Conservation (phyloP, 2,329 filamentous ascomycete species). For the Coniochaeta sp. region DNA sequence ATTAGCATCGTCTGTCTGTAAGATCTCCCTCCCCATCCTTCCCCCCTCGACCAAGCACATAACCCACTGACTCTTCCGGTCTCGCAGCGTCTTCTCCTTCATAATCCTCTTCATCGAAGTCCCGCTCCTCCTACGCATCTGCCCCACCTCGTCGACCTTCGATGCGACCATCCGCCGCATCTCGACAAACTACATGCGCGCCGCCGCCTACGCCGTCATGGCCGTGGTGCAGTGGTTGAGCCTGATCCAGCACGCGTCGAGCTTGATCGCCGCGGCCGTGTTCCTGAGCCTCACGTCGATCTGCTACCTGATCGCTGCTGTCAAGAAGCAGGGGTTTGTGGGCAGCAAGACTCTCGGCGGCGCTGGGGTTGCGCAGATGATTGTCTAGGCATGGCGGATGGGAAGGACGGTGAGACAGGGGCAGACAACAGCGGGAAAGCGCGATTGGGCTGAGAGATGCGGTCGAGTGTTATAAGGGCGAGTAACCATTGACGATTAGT, state of each 20-base stretch:
- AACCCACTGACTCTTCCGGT: not conserved
- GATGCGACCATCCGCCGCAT: conserved; percentile 85
- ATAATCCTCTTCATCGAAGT: conserved; percentile 83
- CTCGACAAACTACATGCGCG: conserved; percentile 95
- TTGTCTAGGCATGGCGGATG: conserved; percentile 51
- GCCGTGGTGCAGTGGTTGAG: conserved; percentile 79
- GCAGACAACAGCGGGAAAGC: not conserved
- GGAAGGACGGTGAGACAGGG: not conserved
- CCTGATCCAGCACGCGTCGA: conserved; percentile 54
- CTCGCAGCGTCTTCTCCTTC: conserved; percentile 56
- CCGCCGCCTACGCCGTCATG: conserved; percentile 77
- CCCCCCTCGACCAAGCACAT: not conserved
- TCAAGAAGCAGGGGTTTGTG: conserved; percentile 80
- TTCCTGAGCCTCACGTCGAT: conserved; percentile 67
- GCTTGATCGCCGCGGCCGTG: conserved; percentile 79
- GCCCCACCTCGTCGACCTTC: conserved; percentile 85
- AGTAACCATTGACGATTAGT: not conserved
- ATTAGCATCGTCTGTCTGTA: conserved; percentile 49
- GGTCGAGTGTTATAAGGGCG: not conserved
- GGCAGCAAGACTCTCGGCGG: conserved; percentile 95
- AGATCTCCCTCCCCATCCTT: conserved; percentile 17
- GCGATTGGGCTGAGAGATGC: not conserved
- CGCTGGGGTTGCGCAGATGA: conserved; percentile 93
- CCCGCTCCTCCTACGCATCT: conserved; percentile 92
- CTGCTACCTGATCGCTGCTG: conserved; percentile 73